These are phyloP conservation scores for Pisolithus albus DNA, from an alignment of 768 basidiomycete species.

Conservation along the genomic window DNA sequence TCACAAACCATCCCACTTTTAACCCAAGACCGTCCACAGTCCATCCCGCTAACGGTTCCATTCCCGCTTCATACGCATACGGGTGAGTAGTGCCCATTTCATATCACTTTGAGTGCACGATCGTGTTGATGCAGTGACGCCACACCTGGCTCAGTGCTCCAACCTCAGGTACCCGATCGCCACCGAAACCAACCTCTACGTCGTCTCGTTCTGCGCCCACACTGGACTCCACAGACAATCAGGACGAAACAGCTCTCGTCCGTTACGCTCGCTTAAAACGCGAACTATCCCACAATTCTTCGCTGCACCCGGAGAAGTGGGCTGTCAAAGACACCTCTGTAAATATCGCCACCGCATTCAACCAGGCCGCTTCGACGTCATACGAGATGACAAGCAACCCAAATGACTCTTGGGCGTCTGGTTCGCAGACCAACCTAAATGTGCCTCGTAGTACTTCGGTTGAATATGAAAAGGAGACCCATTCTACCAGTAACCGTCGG, in stretches of 20 bases:
- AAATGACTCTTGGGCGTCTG: conserved; percentile 63
- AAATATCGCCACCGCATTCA: conserved; percentile 77
- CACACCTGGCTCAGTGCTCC: conserved; percentile 42
- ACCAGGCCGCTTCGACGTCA: conserved; percentile 51
- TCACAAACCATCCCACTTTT: conserved; percentile 26
- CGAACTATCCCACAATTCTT: conserved; percentile 28
- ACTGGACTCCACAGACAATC: conserved; percentile 38
- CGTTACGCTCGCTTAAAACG: conserved; percentile 44
- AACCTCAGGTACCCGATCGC: conserved; percentile 49
- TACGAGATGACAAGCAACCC: conserved; percentile 44
- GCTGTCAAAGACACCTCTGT: conserved; percentile 77
- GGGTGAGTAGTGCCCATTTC: conserved; percentile 38
- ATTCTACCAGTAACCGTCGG: conserved; percentile 47
- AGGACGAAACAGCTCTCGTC: conserved; percentile 39
- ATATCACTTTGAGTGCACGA: conserved; percentile 13
- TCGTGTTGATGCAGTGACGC: conserved; percentile 12
- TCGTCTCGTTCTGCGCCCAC: conserved; percentile 25
- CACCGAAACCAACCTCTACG: conserved; percentile 43
- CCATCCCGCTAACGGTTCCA: conserved; percentile 29
- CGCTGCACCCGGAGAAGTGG: conserved; percentile 60
- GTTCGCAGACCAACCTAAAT: conserved; percentile 37
- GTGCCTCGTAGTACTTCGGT: conserved; percentile 73
- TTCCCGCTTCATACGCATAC: conserved; percentile 63
- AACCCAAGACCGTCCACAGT: conserved; percentile 17
- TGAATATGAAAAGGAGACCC: conserved; percentile 67